Evolutionary conservation across 2,329 filamentous ascomycete genomes (phyloP).

Genomic region (Aspergillus quadrilineatus): DNA sequence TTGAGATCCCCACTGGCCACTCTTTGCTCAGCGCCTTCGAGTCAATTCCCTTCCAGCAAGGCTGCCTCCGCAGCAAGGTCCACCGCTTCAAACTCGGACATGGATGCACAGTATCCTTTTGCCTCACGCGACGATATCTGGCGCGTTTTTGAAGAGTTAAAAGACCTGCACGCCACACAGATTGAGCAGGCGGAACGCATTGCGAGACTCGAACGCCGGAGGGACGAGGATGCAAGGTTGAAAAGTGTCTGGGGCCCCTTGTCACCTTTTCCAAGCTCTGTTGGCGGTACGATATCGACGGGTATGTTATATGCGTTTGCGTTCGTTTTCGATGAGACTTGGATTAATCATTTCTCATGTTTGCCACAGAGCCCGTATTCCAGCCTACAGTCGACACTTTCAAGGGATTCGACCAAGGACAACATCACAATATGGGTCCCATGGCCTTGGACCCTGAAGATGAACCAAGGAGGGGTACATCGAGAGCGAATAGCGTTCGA

Average conservation of each 20-base stretch:
- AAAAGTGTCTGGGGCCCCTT: constrained; percentile 85
- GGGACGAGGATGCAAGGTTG: constrained; percentile 62
- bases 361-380: constrained; percentile 67
- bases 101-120: constrained; percentile 66
- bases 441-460: constrained; percentile 86
- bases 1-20: neutral
- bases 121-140: constrained; percentile 65
- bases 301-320: constrained; percentile 56
- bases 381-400: constrained; percentile 82
- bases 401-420: constrained; percentile 80
- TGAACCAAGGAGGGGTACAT: constrained; percentile 79
- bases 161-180: constrained; percentile 60
- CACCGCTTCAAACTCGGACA: constrained; percentile 30
- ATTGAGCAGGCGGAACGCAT: constrained; percentile 62
- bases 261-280: constrained; percentile 83
- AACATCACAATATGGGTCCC: constrained; percentile 75
- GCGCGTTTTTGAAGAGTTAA: constrained; percentile 63
- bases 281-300: constrained; percentile 81
- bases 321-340: neutral
- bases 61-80: neutral
- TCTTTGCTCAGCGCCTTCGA: constrained; percentile 8
- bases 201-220: constrained; percentile 59
- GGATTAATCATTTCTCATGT: neutral
- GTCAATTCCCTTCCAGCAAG: neutral
- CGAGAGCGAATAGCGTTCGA: constrained; percentile 91